Evolutionary conservation across 306 rosid genomes (phyloP), one percentile per base, ranked within the genome.

Genomic region (Cucumis cinereus): DNA sequence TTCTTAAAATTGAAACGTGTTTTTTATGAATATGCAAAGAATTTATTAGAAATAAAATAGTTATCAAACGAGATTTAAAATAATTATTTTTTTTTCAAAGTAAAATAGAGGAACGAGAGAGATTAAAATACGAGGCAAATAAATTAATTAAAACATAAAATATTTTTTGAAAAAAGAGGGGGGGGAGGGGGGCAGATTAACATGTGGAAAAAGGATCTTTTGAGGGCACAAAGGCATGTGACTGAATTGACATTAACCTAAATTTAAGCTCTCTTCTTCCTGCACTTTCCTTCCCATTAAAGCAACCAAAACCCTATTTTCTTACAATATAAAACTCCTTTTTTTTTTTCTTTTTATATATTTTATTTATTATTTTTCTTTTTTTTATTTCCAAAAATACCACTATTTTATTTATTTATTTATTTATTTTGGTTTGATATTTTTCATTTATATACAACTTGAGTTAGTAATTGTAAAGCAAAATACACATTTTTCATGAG

Each of bases 181-280:
- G 8, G 7, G 53, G 40, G 8, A 0, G 26, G 49, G 72, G 35
- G 55, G 56, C 55, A 43, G 74, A 68, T 68, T 68, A 22, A 68
- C 41, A 49, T 15, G 75, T 47, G 74, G 0, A 67, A 40, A 23
- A 47, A 24, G 57, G 57, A 24, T 71, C 24, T 49, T 49, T 71
- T 49, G 76, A 71, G 76, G 59, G 76, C 59, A 71, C 76, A 69
- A 0, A 45, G 23, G 56, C 74, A 69, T 24, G 76, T 71, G 76
- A 47, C 10, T 47, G 76, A 71, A 71, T 50, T 71, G 76, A 71
- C 76, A 23, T 71, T 71, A 71, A 71, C 76, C 76, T 71, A 71
- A 71, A 71, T 49, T 28, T 26, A 71, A 50, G 45, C 55, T 71
- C 75, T 68, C 75, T 70, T 70, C 75, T 70, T 41, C 15, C 75